Conservation (phyloP, 768 basidiomycete genomes). For the Phylloporus arenicola region DNA sequence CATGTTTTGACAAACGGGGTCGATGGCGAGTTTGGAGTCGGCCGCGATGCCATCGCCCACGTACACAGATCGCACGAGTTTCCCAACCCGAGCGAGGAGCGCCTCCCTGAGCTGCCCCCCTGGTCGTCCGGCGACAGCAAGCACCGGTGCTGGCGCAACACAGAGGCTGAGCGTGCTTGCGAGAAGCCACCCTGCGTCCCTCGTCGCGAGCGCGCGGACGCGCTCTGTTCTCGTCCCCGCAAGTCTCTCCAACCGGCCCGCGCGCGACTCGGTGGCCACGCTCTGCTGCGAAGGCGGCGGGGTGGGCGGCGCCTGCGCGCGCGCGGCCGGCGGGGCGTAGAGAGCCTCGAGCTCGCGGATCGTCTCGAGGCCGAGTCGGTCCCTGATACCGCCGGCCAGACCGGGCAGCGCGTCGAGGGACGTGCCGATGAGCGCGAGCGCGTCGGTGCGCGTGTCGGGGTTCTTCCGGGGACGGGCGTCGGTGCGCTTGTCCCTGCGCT, state of each 20-base stretch:
- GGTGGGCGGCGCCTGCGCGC: background rate
- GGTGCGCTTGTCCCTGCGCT: constrained; percentile 1
- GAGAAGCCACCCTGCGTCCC: constrained; percentile 27
- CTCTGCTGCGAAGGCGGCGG: background rate
- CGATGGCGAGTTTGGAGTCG: constrained; percentile 5
- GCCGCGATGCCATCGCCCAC: background rate
- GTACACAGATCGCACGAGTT: constrained; percentile 11
- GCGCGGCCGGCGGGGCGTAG: constrained; percentile 1
- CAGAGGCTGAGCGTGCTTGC: constrained; percentile 23
- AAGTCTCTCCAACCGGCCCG: constrained; percentile 7
- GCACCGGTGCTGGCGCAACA: background rate
- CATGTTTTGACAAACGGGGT: constrained; percentile 23
- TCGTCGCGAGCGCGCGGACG: constrained; percentile 20
- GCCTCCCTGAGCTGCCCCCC: constrained; percentile 9
- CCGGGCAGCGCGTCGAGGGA: constrained; percentile 14
- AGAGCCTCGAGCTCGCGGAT: constrained; percentile 24
- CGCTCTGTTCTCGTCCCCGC: constrained; percentile 13
- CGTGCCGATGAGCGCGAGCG: constrained; percentile 20
- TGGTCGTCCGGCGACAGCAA: background rate
- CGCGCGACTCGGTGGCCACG: background rate
- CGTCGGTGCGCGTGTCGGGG: constrained; percentile 19
- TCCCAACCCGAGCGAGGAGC: constrained; percentile 22
- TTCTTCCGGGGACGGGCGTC: background rate
- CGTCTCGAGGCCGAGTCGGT: constrained; percentile 25
- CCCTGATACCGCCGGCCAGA: constrained; percentile 5